These are phyloP conservation scores for Geranomyces michiganensis DNA, from an alignment of 192 early-diverging fungal genomes.

Conservation along the genomic window DNA sequence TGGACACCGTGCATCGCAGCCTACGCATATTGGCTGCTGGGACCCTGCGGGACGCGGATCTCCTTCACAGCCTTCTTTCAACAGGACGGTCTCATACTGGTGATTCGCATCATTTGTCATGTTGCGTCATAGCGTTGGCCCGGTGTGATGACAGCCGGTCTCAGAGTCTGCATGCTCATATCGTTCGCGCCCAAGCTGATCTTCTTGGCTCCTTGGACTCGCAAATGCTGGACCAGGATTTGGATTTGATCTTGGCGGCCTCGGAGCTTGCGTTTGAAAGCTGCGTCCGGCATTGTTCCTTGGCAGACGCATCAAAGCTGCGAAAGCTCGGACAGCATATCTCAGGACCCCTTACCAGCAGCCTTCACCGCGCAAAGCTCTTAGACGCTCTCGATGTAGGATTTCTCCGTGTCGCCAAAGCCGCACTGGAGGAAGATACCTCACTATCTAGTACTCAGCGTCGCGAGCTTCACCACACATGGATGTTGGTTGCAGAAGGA, in stretches of 20 bases:
- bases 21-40: background rate
- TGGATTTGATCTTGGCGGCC: background rate
- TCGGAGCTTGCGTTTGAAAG: background rate
- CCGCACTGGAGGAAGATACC: background rate
- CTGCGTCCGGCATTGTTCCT: background rate
- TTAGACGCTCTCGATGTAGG: conserved; percentile 1
- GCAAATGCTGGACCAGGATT: background rate
- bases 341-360: background rate
- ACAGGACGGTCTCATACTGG: background rate
- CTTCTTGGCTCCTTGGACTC: background rate
- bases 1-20: background rate
- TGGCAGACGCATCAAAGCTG: background rate
- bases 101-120: background rate
- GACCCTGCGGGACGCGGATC: background rate
- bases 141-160: background rate
- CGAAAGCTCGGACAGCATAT: background rate
- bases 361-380: conserved; percentile 6
- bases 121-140: background rate
- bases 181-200: too few relatives aligned
- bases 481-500: conserved; percentile 12
- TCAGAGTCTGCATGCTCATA: too few relatives aligned
- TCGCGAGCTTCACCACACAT: conserved; percentile 10
- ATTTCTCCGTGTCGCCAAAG: background rate
- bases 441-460: background rate
- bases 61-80: too few relatives aligned